phyloP scores from a whole-genome alignment of 2,329 filamentous ascomycete genomes.

The Phyllosticta paracitricarpa region DNA sequence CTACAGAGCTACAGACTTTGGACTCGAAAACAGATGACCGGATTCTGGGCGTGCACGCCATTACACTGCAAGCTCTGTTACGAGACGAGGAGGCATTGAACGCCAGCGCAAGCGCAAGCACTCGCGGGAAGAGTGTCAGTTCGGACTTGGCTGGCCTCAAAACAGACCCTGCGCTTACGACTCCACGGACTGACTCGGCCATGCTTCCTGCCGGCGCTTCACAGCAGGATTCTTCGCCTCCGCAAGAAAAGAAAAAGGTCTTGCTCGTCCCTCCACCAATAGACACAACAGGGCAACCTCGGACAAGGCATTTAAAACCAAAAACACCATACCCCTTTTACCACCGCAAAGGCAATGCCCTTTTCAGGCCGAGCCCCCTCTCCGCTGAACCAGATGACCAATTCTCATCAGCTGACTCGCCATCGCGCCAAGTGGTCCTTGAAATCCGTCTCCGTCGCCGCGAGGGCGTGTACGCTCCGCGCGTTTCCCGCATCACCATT shows the following conservation, averaged over 20 bases:
- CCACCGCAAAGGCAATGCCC: conserved; percentile 3
- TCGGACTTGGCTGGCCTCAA: not conserved
- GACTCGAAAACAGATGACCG: conserved; percentile 4
- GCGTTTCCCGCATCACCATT: conserved; percentile 4
- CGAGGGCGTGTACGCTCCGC: not conserved
- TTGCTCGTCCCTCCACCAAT: conserved; percentile 4
- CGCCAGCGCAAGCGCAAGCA: not conserved
- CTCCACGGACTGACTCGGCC: not conserved
- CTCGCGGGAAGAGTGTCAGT: conserved; percentile 1
- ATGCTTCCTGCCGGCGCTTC: not conserved
- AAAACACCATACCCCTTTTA: conserved; percentile 8
- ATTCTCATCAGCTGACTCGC: not conserved
- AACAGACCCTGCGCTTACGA: not conserved
- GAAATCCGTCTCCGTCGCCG: conserved; percentile 4
- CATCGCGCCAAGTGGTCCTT: not conserved
- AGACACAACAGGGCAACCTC: not conserved
- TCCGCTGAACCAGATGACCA: not conserved
- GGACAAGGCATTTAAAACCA: not conserved
- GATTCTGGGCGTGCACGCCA: conserved; percentile 11
- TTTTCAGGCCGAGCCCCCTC: conserved; percentile 1
- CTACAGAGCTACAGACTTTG: not conserved
- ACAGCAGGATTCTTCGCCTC: not conserved
- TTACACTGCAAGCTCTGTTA: conserved; percentile 11
- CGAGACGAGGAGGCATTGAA: conserved; percentile 6
- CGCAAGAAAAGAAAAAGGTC: conserved; percentile 4